phyloP scores from a whole-genome alignment of 345 rosid species.

The Eucalyptus fibrosa region DNA sequence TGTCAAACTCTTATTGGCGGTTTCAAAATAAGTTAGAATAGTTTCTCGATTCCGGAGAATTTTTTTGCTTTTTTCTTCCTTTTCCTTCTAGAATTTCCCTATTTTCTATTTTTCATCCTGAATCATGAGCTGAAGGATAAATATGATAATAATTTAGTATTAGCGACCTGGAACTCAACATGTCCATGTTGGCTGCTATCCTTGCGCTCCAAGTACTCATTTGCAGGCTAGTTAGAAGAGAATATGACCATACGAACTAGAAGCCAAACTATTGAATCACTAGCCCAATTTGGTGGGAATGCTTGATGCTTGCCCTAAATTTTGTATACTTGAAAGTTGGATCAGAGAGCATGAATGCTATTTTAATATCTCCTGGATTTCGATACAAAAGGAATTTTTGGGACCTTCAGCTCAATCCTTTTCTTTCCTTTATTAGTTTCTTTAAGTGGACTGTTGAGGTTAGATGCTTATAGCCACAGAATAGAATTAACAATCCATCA shows the following conservation, averaged over 20 bases:
- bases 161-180: neutral
- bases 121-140: neutral
- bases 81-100: neutral
- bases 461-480: neutral
- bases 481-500: neutral
- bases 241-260: too few relatives aligned
- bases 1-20: neutral
- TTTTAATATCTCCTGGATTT: constrained; percentile 34
- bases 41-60: neutral
- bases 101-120: neutral
- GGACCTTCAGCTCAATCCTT: neutral
- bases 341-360: constrained; percentile 20
- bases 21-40: neutral
- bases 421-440: neutral
- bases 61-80: neutral
- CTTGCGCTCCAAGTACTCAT: neutral
- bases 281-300: neutral
- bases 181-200: neutral
- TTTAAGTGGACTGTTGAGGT: neutral
- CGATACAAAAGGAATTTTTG: constrained; percentile 14
- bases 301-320: neutral
- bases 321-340: constrained; percentile 5
- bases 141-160: neutral
- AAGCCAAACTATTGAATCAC: neutral
- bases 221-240: neutral